These are phyloP conservation scores for Lactarius sp. DNA, from an alignment of 768 basidiomycete species.

Conservation along the genomic window DNA sequence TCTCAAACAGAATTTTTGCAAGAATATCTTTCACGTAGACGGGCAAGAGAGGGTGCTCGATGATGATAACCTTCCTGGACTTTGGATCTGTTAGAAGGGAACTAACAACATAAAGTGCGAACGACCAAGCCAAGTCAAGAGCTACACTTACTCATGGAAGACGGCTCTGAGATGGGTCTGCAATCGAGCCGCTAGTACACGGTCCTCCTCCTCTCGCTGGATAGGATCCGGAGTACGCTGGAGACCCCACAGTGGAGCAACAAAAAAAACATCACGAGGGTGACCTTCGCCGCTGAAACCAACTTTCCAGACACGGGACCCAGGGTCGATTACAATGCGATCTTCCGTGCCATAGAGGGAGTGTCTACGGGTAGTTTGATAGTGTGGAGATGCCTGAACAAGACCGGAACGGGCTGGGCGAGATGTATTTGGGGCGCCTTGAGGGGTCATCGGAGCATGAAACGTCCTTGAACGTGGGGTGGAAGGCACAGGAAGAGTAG, in stretches of 20 bases:
- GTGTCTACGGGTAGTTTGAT: slow-evolving; percentile 79
- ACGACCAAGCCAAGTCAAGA: slow-evolving; percentile 23
- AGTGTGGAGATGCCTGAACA: slow-evolving; percentile 77
- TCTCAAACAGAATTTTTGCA: slow-evolving; percentile 83
- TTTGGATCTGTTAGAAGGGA: slow-evolving; percentile 93
- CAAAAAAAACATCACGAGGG: slow-evolving; percentile 82
- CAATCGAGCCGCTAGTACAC: slow-evolving; percentile 62
- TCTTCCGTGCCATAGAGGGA: slow-evolving; percentile 97
- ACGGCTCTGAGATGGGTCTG: slow-evolving; percentile 68
- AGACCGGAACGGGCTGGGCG: slow-evolving; percentile 29
- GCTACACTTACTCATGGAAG: slow-evolving; percentile 70
- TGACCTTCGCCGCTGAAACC: slow-evolving; percentile 95
- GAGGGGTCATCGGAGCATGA: slow-evolving; percentile 33
- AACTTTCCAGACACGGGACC: slow-evolving; percentile 92
- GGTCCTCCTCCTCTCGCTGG: slow-evolving; percentile 69
- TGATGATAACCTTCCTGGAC: slow-evolving; percentile 87
- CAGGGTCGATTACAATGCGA: slow-evolving; percentile 90
- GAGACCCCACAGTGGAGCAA: slow-evolving; percentile 55
- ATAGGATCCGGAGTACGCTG: slow-evolving; percentile 47
- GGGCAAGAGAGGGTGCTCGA: slow-evolving; percentile 87
- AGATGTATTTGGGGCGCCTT: slow-evolving; percentile 35
- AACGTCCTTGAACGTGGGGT: slow-evolving; percentile 19
- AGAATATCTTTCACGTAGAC: slow-evolving; percentile 84
- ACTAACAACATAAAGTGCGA: slow-evolving; percentile 39
- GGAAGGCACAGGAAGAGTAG: slow-evolving; percentile 8